phyloP scores from a whole-genome alignment of 371 early-diverging fungal genomes.

The Entomophthora muscae region DNA sequence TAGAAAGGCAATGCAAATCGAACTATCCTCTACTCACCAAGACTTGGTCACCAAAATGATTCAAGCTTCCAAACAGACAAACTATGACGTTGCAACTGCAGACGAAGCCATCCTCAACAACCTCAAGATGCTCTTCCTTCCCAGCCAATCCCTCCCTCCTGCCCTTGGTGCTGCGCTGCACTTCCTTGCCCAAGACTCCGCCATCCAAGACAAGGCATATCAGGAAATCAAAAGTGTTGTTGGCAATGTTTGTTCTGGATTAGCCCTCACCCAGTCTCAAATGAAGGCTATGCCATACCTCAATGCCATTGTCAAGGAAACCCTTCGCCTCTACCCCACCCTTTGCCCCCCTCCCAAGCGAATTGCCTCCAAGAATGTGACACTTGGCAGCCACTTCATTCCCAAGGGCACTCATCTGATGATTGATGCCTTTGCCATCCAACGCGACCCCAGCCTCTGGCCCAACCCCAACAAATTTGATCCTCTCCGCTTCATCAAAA shows the following conservation, averaged over 20 bases:
- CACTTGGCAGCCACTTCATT: background rate
- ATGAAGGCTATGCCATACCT: constrained; percentile 10
- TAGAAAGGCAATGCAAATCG: background rate
- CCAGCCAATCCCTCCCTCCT: constrained; percentile 19
- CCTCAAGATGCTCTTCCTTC: constrained; percentile 3
- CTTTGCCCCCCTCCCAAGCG: background rate
- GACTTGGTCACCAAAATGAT: background rate
- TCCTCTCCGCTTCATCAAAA: background rate
- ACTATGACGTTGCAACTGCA: background rate
- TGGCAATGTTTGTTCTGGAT: constrained; percentile 1
- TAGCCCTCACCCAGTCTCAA: constrained; percentile 7
- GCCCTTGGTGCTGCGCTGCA: constrained; percentile 14
- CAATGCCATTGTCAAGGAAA: constrained; percentile 11
- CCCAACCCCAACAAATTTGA: constrained; percentile 6
- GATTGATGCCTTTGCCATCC: background rate
- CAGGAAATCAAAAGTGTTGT: constrained; percentile 9
- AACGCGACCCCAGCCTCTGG: background rate
- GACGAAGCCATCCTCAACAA: background rate
- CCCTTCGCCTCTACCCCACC: constrained; percentile 11
- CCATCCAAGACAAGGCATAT: background rate
- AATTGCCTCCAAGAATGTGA: background rate
- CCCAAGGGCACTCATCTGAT: background rate
- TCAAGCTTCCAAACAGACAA: background rate
- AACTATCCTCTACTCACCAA: background rate
- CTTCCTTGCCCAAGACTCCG: constrained; percentile 10